phyloP scores from a whole-genome alignment of 179 eudicot genomes.

The Silene coronaria region DNA sequence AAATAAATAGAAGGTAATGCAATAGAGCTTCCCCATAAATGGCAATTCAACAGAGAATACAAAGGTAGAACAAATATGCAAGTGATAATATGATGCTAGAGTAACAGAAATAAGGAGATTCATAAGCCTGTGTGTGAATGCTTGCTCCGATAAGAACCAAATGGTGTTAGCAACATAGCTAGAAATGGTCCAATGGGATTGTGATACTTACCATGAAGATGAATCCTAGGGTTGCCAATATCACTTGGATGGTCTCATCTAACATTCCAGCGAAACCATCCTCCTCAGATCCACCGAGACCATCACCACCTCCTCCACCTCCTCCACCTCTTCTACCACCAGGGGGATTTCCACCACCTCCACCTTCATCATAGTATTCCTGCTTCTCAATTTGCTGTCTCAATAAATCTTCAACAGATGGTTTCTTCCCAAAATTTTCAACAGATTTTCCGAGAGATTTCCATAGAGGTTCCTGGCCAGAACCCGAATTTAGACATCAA shows the following conservation, averaged over 20 bases:
- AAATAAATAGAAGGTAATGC: neutral
- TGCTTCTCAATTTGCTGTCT: slow-evolving; percentile 53
- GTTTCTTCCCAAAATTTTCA: slow-evolving; percentile 48
- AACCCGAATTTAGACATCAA: neutral
- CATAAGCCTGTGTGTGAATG: neutral
- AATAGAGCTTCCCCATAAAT: neutral
- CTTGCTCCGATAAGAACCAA: neutral
- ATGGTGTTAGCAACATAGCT: neutral
- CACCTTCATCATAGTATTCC: slow-evolving; percentile 56
- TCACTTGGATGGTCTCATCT: slow-evolving; percentile 55
- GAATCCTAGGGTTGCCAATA: slow-evolving; percentile 55
- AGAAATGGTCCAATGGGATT: neutral
- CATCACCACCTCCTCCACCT: slow-evolving; percentile 27
- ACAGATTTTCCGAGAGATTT: slow-evolving; percentile 57
- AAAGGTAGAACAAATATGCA: neutral
- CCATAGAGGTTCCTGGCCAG: slow-evolving; percentile 61
- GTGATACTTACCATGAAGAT: slow-evolving; percentile 51
- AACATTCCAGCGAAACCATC: slow-evolving; percentile 37
- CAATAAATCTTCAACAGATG: slow-evolving; percentile 58
- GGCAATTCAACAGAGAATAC: neutral
- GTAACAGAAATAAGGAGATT: neutral
- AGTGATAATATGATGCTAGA: neutral
- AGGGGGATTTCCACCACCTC: slow-evolving; percentile 28
- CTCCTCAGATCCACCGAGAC: slow-evolving; percentile 47
- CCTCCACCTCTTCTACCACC: slow-evolving; percentile 36